These are phyloP conservation scores for Penicillium verhagenii DNA, from an alignment of 495 filamentous ascomycete species.

Conservation along the genomic window DNA sequence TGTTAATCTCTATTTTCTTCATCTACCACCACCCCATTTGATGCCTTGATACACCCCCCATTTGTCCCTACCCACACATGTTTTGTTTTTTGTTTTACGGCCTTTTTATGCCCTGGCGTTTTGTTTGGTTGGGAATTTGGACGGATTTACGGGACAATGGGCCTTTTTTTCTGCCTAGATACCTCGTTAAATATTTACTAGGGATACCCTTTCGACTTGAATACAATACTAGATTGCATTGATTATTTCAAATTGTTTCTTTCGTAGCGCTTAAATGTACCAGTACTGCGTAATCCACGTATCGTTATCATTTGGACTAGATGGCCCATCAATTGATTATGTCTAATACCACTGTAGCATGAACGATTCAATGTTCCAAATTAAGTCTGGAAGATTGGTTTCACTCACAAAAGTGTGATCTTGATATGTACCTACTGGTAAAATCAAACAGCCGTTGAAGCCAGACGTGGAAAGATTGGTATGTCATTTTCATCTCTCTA, in stretches of 20 bases:
- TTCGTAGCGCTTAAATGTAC: too few relatives aligned
- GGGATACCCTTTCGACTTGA: constrained; percentile 14
- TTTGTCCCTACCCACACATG: neutral
- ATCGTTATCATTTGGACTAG: too few relatives aligned
- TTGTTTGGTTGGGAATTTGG: neutral
- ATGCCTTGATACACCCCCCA: neutral
- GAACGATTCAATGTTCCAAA: too few relatives aligned
- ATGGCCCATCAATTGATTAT: too few relatives aligned
- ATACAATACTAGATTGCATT: constrained; percentile 9
- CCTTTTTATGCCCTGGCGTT: neutral
- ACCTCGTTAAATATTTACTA: constrained; percentile 2
- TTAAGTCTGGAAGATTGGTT: too few relatives aligned
- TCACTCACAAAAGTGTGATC: too few relatives aligned
- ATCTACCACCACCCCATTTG: neutral
- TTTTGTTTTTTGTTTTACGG: neutral
- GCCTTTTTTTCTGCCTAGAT: neutral
- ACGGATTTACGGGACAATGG: neutral
- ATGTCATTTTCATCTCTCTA: too few relatives aligned
- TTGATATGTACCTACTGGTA: too few relatives aligned
- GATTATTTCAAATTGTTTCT: neutral
- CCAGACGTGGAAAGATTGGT: too few relatives aligned
- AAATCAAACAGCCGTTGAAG: too few relatives aligned
- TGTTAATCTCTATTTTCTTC: constrained; percentile 18
- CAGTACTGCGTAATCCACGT: too few relatives aligned
- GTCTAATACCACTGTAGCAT: too few relatives aligned